phyloP scores from a whole-genome alignment of 768 basidiomycete species.

The Agaricus bisporus region DNA sequence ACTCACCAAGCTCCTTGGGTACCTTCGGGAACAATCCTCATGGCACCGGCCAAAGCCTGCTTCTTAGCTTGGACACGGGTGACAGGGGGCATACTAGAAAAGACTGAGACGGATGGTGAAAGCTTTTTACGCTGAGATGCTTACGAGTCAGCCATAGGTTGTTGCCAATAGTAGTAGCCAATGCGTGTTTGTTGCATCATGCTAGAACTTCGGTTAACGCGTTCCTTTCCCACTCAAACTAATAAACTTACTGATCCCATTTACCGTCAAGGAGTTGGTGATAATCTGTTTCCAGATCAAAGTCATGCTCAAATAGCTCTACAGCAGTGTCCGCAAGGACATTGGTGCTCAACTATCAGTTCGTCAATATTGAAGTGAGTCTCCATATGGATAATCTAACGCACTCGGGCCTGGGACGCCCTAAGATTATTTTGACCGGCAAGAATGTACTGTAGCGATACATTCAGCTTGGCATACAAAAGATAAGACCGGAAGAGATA shows the following conservation, averaged over 20 bases:
- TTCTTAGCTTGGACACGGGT: conserved; percentile 49
- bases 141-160: conserved; percentile 58
- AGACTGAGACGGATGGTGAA: background rate
- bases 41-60: conserved; percentile 52
- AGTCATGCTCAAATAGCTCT: conserved; percentile 54
- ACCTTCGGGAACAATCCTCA: conserved; percentile 60
- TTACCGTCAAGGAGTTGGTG: conserved; percentile 55
- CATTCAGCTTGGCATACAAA: background rate
- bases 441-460: conserved; percentile 32
- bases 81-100: conserved; percentile 42
- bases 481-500: conserved; percentile 9
- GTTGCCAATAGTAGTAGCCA: conserved; percentile 68
- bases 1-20: conserved; percentile 52
- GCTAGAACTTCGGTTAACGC: conserved; percentile 17
- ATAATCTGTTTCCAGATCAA: conserved; percentile 54
- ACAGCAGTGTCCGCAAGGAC: conserved; percentile 48
- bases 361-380: background rate
- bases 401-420: conserved; percentile 53
- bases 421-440: conserved; percentile 57
- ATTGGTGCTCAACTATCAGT: conserved; percentile 47
- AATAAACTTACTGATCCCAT: conserved; percentile 53
- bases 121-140: conserved; percentile 11
- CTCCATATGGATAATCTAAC: conserved; percentile 1
- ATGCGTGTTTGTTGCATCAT: conserved; percentile 74
- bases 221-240: background rate